These are phyloP conservation scores for Adansonia grandidieri DNA, from an alignment of 441 rosid species.

Conservation along the genomic window DNA sequence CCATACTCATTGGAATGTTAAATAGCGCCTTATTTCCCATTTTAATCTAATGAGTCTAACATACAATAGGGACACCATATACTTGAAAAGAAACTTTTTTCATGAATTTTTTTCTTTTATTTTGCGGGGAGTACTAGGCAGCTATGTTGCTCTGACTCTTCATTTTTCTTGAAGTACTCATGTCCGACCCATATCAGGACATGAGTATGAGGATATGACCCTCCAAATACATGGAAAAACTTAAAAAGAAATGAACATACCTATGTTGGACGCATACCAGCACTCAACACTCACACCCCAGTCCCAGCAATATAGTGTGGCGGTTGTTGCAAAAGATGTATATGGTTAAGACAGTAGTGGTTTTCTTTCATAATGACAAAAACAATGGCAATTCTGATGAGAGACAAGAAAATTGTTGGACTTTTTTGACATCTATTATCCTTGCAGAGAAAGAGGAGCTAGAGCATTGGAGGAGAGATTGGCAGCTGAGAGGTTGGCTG, in stretches of 20 bases:
- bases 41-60: background rate
- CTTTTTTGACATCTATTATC: background rate
- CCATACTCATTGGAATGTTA: background rate
- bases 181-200: too few species aligned
- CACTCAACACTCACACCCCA: too few species aligned
- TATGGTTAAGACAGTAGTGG: background rate
- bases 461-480: slow-evolving; percentile 95
- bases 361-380: background rate
- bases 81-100: background rate
- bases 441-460: slow-evolving; percentile 93
- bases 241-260: too few species aligned
- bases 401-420: background rate
- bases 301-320: background rate
- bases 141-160: too few species aligned
- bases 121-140: background rate
- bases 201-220: too few species aligned
- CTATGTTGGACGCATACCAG: too few species aligned
- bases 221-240: too few species aligned
- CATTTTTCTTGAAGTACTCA: too few species aligned
- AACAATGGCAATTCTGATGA: background rate
- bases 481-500: slow-evolving; percentile 71
- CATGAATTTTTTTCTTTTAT: background rate
- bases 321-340: background rate
- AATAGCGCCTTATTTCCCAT: background rate
- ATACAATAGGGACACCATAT: background rate